Evolutionary conservation across 2,329 filamentous ascomycete species (phyloP).

Genomic region (Trichoderma oligosporum): DNA sequence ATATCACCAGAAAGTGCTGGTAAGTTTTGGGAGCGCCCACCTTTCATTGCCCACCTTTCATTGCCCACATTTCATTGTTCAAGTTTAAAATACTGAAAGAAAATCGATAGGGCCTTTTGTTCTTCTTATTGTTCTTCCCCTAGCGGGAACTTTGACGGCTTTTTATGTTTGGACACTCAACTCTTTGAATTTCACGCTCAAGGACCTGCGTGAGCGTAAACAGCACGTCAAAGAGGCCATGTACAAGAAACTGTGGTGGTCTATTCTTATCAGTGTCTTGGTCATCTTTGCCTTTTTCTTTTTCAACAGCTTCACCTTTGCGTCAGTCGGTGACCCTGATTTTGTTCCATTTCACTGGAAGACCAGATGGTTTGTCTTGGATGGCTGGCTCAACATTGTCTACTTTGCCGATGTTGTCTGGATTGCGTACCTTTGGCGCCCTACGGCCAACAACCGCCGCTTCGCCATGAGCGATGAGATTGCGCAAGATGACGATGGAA

Average conservation of each 20-base stretch:
- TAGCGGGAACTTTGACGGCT: conserved; percentile 86
- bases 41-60: neutral
- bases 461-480: conserved; percentile 99
- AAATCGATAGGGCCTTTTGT: conserved; percentile 67
- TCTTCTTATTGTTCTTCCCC: conserved; percentile 85
- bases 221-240: conserved; percentile 90
- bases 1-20: conserved; percentile 82
- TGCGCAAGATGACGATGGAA: conserved; percentile 93
- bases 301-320: conserved; percentile 94
- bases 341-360: conserved; percentile 98
- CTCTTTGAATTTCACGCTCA: conserved; percentile 89
- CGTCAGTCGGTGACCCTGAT: conserved; percentile 75
- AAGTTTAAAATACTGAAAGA: neutral
- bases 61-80: neutral
- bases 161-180: conserved; percentile 99
- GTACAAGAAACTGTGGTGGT: conserved; percentile 99
- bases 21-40: conserved; percentile 34
- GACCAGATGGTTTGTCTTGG: conserved; percentile 92
- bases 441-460: conserved; percentile 90
- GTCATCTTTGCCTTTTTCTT: conserved; percentile 99
- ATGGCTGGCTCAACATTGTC: conserved; percentile 95
- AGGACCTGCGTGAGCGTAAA: conserved; percentile 90
- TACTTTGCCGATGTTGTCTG: conserved; percentile 92
- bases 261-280: conserved; percentile 84
- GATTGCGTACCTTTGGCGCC: conserved; percentile 93